phyloP scores from a whole-genome alignment of 345 rosid species.

The Adansonia digitata region DNA sequence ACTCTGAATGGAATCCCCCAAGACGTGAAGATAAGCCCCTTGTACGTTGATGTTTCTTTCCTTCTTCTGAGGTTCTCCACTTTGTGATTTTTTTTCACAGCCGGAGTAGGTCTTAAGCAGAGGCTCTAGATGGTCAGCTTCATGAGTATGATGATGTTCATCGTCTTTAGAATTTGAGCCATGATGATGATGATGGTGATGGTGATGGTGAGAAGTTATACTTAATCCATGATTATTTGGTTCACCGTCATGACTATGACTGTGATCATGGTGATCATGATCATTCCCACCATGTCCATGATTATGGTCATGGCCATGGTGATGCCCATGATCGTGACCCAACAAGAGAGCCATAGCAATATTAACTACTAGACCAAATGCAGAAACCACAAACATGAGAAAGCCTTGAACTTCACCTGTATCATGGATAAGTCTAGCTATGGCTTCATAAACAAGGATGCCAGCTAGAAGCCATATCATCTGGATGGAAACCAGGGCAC shows the following conservation, averaged over 20 bases:
- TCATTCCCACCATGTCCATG: slow-evolving; percentile 12
- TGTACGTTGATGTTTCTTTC: slow-evolving; percentile 50
- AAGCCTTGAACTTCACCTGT: slow-evolving; percentile 54
- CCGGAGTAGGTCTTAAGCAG: slow-evolving; percentile 27
- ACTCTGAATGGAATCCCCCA: slow-evolving; percentile 73
- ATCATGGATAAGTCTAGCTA: slow-evolving; percentile 44
- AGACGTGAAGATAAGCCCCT: slow-evolving; percentile 64
- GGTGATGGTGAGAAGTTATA: background rate
- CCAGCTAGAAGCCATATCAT: slow-evolving; percentile 75
- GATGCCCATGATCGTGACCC: slow-evolving; percentile 51
- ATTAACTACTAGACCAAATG: slow-evolving; percentile 54
- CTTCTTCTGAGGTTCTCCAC: slow-evolving; percentile 28
- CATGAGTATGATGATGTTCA: slow-evolving; percentile 31
- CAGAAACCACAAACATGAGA: slow-evolving; percentile 58
- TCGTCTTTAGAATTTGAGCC: background rate
- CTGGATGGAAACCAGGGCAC: slow-evolving; percentile 58
- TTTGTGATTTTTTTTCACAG: slow-evolving; percentile 5
- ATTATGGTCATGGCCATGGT: slow-evolving; percentile 24
- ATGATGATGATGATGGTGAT: background rate
- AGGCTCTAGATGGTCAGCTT: slow-evolving; percentile 21
- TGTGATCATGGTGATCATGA: slow-evolving; percentile 23
- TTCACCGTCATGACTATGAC: slow-evolving; percentile 19
- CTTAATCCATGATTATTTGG: slow-evolving; percentile 10
- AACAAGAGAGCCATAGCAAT: slow-evolving; percentile 52
- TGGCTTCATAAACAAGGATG: slow-evolving; percentile 65